These are phyloP conservation scores for Colletotrichum gigasporum DNA, from an alignment of 2,329 filamentous ascomycete genomes.

Conservation along the genomic window DNA sequence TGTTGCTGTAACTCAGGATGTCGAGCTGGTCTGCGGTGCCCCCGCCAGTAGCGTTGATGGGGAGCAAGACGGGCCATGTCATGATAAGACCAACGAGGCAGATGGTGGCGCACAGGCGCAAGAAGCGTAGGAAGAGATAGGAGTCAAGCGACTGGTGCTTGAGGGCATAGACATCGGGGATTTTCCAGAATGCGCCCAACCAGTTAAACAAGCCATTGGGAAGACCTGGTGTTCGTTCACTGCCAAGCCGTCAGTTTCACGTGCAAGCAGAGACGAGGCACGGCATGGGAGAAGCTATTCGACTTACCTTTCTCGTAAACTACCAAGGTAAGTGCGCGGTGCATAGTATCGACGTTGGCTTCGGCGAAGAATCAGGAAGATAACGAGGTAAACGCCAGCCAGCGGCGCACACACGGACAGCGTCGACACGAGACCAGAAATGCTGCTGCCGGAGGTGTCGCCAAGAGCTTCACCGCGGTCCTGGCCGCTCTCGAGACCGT, in stretches of 20 bases:
- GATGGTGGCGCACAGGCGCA: constrained; percentile 79
- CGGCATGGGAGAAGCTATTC: background rate
- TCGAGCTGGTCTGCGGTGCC: constrained; percentile 74
- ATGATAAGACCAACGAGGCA: constrained; percentile 85
- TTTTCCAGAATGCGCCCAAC: constrained; percentile 70
- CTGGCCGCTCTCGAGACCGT: background rate
- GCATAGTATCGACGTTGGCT: constrained; percentile 59
- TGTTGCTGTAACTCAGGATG: constrained; percentile 81
- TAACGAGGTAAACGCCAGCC: constrained; percentile 50
- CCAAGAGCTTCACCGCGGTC: constrained; percentile 3
- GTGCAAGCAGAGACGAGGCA: background rate
- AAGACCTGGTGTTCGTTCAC: constrained; percentile 66
- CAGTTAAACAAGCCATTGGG: constrained; percentile 69
- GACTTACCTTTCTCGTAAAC: constrained; percentile 50
- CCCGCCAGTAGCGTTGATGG: constrained; percentile 86
- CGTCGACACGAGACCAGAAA: constrained; percentile 54
- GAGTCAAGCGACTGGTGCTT: constrained; percentile 88
- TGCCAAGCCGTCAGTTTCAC: constrained; percentile 30
- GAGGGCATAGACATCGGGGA: constrained; percentile 78
- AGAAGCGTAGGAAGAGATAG: constrained; percentile 84
- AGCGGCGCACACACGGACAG: constrained; percentile 61
- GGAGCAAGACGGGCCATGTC: constrained; percentile 87
- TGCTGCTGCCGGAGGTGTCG: background rate
- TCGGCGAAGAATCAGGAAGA: constrained; percentile 57
- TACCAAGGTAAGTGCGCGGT: constrained; percentile 60